These are phyloP conservation scores for Thecaphora thlaspeos DNA, from an alignment of 1,284 basidiomycete species.

Conservation along the genomic window DNA sequence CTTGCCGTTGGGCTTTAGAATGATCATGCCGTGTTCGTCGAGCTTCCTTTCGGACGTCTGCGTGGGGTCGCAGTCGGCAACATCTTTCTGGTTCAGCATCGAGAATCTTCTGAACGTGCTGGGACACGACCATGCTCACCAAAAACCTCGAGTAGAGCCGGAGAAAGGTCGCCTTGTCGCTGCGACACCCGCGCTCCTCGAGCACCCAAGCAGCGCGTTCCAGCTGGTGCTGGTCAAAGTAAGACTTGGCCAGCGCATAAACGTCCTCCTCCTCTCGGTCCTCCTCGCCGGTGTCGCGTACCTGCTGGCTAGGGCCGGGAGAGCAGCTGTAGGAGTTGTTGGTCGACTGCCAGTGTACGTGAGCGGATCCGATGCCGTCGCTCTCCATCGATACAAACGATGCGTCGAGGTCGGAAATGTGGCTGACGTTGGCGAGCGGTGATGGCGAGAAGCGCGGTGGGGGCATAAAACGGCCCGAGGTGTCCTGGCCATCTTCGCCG, in stretches of 20 bases:
- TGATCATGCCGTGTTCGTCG: slow-evolving; percentile 40
- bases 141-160: slow-evolving; percentile 78
- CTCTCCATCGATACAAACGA: slow-evolving; percentile 34
- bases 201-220: slow-evolving; percentile 67
- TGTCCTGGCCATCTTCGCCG: slow-evolving; percentile 17
- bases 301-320: slow-evolving; percentile 12
- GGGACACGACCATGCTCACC: slow-evolving; percentile 63
- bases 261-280: slow-evolving; percentile 54
- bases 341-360: slow-evolving; percentile 36
- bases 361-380: slow-evolving; percentile 28
- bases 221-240: slow-evolving; percentile 77
- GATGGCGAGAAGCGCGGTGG: slow-evolving; percentile 14
- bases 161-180: slow-evolving; percentile 71
- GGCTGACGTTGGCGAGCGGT: slow-evolving; percentile 16
- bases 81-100: neutral
- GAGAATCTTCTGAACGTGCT: no score
- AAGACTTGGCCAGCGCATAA: slow-evolving; percentile 71
- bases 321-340: slow-evolving; percentile 31
- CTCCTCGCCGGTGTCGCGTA: slow-evolving; percentile 31
- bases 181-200: slow-evolving; percentile 10
- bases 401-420: slow-evolving; percentile 17
- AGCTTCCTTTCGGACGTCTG: slow-evolving; percentile 42
- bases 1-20: slow-evolving; percentile 31
- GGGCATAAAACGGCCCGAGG: slow-evolving; percentile 15
- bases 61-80: neutral